These are phyloP conservation scores for Epichloe typhina DNA, from an alignment of 2,329 filamentous ascomycete genomes.

Conservation along the genomic window DNA sequence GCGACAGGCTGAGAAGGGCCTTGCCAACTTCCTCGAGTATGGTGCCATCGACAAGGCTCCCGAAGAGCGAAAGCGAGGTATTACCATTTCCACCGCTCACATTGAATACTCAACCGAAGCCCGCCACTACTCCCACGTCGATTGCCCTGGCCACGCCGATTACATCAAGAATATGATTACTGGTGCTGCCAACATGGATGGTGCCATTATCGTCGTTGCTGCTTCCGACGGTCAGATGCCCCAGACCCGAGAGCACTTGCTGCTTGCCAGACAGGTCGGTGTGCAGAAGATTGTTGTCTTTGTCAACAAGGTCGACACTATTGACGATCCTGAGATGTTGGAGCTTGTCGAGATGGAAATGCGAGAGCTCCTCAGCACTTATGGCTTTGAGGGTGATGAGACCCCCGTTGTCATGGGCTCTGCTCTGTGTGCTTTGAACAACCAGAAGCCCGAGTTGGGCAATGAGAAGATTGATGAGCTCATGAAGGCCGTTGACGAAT, in stretches of 20 bases:
- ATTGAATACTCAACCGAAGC: conserved; percentile 94
- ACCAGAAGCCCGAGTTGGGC: conserved; percentile 77
- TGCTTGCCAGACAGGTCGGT: conserved; percentile 95
- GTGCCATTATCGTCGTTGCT: conserved; percentile 95
- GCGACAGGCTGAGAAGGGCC: conserved; percentile 86
- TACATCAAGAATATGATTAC: conserved; percentile 99
- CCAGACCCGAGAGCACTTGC: conserved; percentile 95
- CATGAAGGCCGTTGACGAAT: conserved; percentile 75
- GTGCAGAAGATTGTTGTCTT: conserved; percentile 98
- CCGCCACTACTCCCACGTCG: conserved; percentile 98
- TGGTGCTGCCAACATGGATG: conserved; percentile 98
- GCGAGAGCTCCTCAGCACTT: conserved; percentile 84
- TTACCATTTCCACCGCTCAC: conserved; percentile 96
- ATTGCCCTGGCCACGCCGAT: conserved; percentile 99
- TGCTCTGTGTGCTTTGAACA: conserved; percentile 85
- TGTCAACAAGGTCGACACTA: conserved; percentile 97
- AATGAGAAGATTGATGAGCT: conserved; percentile 81
- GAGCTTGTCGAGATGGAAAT: conserved; percentile 99
- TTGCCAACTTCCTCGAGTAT: conserved; percentile 93
- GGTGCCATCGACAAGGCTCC: conserved; percentile 97
- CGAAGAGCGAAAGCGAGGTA: conserved; percentile 99
- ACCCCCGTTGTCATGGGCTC: conserved; percentile 97
- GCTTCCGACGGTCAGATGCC: conserved; percentile 99
- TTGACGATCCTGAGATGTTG: conserved; percentile 98
- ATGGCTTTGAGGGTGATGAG: conserved; percentile 96